Evolutionary conservation across 78 protist species (phyloP).

Genomic region (Dictyostelium capitatum): DNA sequence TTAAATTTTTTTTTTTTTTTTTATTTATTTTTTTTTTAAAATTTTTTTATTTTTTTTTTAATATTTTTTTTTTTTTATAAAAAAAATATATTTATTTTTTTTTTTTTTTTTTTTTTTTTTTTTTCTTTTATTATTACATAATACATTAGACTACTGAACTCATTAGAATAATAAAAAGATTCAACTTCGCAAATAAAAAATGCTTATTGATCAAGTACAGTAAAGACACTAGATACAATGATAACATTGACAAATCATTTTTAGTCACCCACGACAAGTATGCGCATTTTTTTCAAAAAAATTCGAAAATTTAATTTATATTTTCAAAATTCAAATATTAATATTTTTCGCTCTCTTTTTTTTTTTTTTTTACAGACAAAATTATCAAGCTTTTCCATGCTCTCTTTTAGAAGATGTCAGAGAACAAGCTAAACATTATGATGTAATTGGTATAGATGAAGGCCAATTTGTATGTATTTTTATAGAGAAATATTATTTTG

Average conservation of each 20-base stretch:
- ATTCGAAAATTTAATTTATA: background rate
- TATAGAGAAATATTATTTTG: too few relatives aligned
- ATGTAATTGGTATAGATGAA: slow-evolving; percentile 96
- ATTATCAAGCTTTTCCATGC: slow-evolving; percentile 80
- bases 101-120: background rate
- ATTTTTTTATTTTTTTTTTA: too few relatives aligned
- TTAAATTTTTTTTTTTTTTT: too few relatives aligned
- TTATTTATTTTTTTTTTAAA: too few relatives aligned
- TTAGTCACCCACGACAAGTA: slow-evolving; percentile 90
- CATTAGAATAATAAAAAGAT: slow-evolving; percentile 85
- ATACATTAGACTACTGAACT: slow-evolving; percentile 89
- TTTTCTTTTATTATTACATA: too few relatives aligned
- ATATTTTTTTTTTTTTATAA: too few relatives aligned
- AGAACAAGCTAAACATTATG: slow-evolving; percentile 45
- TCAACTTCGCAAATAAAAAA: slow-evolving; percentile 81
- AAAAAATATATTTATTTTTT: background rate
- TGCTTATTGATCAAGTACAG: slow-evolving; percentile 86
- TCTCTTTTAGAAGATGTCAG: slow-evolving; percentile 55
- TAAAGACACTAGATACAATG: slow-evolving; percentile 88
- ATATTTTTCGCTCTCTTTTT: background rate
- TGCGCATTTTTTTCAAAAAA: too few relatives aligned
- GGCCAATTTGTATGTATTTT: slow-evolving; percentile 91
- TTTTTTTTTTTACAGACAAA: slow-evolving; percentile 16
- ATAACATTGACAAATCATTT: slow-evolving; percentile 24
- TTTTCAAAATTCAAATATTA: too few relatives aligned